phyloP scores from a whole-genome alignment of 2,329 filamentous ascomycete genomes.

The Calonectria pseudoreteaudii region DNA sequence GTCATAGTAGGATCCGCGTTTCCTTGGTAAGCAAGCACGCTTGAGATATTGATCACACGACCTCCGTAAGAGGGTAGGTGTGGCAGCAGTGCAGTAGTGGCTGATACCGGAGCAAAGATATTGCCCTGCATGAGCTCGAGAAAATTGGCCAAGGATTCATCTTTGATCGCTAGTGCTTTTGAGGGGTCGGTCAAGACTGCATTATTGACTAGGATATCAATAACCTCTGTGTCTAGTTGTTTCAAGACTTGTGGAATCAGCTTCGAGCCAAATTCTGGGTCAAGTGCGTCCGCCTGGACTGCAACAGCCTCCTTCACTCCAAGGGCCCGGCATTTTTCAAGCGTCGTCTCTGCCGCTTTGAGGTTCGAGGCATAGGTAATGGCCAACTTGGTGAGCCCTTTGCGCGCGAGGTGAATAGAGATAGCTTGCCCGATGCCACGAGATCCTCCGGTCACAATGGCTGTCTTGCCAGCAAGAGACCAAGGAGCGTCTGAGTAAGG shows the following conservation, averaged over 20 bases:
- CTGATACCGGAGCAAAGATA: neutral
- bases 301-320: neutral
- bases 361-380: constrained; percentile 5
- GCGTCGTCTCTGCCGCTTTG: neutral
- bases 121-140: neutral
- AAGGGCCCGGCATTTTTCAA: neutral
- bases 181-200: neutral
- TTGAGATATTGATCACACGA: constrained; percentile 6
- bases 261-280: neutral
- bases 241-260: neutral
- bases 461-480: constrained; percentile 15
- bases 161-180: neutral
- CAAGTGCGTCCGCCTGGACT: neutral
- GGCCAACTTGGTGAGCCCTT: constrained; percentile 11
- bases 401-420: constrained; percentile 10
- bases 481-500: neutral
- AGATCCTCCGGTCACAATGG: constrained; percentile 18
- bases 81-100: neutral
- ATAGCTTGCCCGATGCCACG: constrained; percentile 19
- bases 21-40: neutral
- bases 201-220: constrained; percentile 16
- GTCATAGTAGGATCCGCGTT: neutral
- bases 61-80: neutral
- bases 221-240: neutral
- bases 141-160: neutral